These are phyloP conservation scores for Penicillium parvum DNA, from an alignment of 495 filamentous ascomycete genomes.

Conservation along the genomic window DNA sequence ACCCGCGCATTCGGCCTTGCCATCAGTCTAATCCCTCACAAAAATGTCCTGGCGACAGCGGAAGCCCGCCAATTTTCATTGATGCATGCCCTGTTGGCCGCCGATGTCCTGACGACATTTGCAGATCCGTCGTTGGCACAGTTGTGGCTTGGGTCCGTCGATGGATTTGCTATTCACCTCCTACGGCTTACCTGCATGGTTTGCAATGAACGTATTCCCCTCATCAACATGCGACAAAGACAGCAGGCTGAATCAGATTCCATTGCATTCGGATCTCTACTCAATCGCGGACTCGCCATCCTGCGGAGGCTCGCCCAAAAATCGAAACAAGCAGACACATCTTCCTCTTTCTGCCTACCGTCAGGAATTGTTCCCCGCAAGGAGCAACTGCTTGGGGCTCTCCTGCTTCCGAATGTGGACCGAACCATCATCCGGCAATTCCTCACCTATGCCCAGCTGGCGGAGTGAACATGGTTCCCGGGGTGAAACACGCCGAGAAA, in stretches of 20 bases:
- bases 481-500: constrained; percentile 10
- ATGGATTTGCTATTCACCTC: constrained; percentile 79
- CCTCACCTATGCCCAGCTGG: constrained; percentile 65
- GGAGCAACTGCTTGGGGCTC: constrained; percentile 64
- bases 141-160: constrained; percentile 77
- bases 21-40: constrained; percentile 76
- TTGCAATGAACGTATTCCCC: constrained; percentile 52
- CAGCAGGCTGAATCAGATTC: constrained; percentile 41
- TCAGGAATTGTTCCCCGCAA: constrained; percentile 62
- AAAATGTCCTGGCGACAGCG: constrained; percentile 56
- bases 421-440: constrained; percentile 64
- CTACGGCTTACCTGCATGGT: constrained; percentile 66
- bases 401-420: constrained; percentile 59
- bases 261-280: constrained; percentile 52
- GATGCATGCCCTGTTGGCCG: constrained; percentile 86
- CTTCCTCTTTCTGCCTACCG: constrained; percentile 46
- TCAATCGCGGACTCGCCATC: constrained; percentile 64
- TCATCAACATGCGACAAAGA: constrained; percentile 33
- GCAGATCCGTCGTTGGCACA: constrained; percentile 68
- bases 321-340: constrained; percentile 57
- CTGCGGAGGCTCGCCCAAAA: constrained; percentile 68
- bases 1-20: constrained; percentile 86
- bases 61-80: constrained; percentile 81
- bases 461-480: constrained; percentile 31
- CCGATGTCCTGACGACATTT: constrained; percentile 78